These are phyloP conservation scores for Corchorus capsularis DNA, from an alignment of 345 rosid genomes.

Conservation along the genomic window DNA sequence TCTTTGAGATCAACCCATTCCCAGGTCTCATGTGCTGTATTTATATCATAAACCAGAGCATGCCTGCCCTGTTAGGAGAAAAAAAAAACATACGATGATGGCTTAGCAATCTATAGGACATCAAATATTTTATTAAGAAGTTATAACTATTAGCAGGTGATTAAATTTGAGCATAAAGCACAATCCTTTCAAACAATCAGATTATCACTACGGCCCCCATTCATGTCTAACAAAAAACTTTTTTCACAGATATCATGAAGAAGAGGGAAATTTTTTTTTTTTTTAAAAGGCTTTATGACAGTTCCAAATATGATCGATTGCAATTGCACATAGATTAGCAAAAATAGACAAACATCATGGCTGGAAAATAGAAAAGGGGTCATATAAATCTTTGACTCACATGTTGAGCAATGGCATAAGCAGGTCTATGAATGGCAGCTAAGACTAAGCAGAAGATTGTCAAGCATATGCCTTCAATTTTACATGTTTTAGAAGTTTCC, in stretches of 20 bases:
- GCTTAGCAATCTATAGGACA: not conserved
- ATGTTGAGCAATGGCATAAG: not conserved
- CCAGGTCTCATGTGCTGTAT: constrained; percentile 72
- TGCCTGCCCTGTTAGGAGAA: constrained; percentile 71
- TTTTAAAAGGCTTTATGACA: no score
- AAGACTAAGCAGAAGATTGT: not conserved
- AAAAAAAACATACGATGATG: constrained; percentile 22
- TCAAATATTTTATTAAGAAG: not conserved
- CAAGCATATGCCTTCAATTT: not conserved
- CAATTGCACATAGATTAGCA: not conserved
- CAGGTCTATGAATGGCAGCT: not conserved
- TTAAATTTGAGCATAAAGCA: not conserved
- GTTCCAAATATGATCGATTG: not conserved
- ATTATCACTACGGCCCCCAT: not conserved
- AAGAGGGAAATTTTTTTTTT: no score
- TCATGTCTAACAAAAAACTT: not conserved
- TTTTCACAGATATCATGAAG: not conserved
- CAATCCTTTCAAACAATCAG: constrained; percentile 4
- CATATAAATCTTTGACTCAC: not conserved
- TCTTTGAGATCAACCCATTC: constrained; percentile 98
- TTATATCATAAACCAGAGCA: constrained; percentile 84
- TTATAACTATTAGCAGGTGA: not conserved
- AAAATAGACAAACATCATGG: not conserved
- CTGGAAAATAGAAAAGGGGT: not conserved
- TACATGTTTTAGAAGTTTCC: not conserved